Base-by-base conservation (phyloP, 148 eudicot species). In the Vaccinium macrocarpon region DNA sequence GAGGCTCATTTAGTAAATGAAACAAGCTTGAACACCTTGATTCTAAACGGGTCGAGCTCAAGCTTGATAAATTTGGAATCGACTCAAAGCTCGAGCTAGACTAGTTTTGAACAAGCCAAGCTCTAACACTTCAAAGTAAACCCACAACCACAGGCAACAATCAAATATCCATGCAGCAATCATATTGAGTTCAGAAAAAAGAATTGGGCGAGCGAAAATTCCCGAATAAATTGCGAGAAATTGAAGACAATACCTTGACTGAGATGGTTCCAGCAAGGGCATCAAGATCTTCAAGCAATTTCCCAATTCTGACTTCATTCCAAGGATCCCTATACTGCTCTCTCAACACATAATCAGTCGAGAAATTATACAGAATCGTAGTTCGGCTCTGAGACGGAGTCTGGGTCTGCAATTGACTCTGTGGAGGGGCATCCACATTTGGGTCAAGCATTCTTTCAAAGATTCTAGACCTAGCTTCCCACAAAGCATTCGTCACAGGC, bases 191-290 rank as follows among this genome's bases (percentile, higher is more conserved):
- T 50, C 35, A 11, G 9, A 76, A 14, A 76, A 48, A 0, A 21
- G 9, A 5, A 52, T 52, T 78, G 35, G 46, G 59, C 21, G 9
- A 9, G 10, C 64, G 55, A 50, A 27, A 14, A 12, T 19, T 4
- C 7, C 71, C 12, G 14, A 13, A 48, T 27, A 48, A 2, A 23
- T 53, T 3, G 49, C 49, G 11, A 21, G 79, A 48, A 78, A 21
- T 14, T 27, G 62, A 84, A 9, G 9, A 8, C 23, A 23, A 51
- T 87, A 97, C 99, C 91, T 95, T 95, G 50, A 97, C 98, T 70
- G 99, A 97, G 66, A 97, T 97, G 80, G 99, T 97, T 32, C 98
- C 99, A 77, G 99, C 99, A 57, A 97, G 91, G 29, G 99, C 98
- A 93, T 97, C 99, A 86, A 97, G 99, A 84, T 97, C 99, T 81